Evolutionary conservation across 1,139 yeast genomes (phyloP).

Genomic region (Diutina catenulata): DNA sequence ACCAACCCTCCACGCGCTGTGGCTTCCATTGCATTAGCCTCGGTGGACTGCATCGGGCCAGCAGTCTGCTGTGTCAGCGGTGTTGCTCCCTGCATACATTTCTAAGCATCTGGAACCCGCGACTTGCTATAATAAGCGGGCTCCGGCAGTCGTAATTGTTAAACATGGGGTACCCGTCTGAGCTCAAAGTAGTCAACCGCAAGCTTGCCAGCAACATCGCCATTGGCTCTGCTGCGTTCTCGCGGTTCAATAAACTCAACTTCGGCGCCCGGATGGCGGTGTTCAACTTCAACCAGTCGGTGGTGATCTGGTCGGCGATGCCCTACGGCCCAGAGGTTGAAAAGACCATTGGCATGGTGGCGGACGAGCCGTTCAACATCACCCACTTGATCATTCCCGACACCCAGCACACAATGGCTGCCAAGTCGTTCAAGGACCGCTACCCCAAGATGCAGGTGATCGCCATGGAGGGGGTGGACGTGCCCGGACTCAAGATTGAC

Average conservation of each 20-base stretch:
- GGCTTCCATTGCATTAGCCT: too few relatives aligned
- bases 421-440: constrained; percentile 34
- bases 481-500: constrained; percentile 12
- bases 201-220: constrained; percentile 33
- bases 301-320: constrained; percentile 49
- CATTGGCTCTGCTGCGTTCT: constrained; percentile 39
- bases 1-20: too few relatives aligned
- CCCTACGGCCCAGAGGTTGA: constrained; percentile 41
- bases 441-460: constrained; percentile 38
- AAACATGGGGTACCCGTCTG: constrained; percentile 22
- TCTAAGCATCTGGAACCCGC: too few relatives aligned
- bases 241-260: constrained; percentile 25
- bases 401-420: constrained; percentile 45
- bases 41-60: too few relatives aligned
- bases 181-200: constrained; percentile 29
- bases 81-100: too few relatives aligned
- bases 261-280: constrained; percentile 57
- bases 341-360: constrained; percentile 23
- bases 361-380: constrained; percentile 12
- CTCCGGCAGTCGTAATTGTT: too few relatives aligned
- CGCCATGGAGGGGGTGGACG: constrained; percentile 32
- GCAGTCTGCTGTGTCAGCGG: too few relatives aligned
- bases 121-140: too few relatives aligned
- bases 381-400: constrained; percentile 39
- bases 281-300: constrained; percentile 22